phyloP scores from a whole-genome alignment of 2,329 filamentous ascomycete genomes.

The Exophiala alcalophila region DNA sequence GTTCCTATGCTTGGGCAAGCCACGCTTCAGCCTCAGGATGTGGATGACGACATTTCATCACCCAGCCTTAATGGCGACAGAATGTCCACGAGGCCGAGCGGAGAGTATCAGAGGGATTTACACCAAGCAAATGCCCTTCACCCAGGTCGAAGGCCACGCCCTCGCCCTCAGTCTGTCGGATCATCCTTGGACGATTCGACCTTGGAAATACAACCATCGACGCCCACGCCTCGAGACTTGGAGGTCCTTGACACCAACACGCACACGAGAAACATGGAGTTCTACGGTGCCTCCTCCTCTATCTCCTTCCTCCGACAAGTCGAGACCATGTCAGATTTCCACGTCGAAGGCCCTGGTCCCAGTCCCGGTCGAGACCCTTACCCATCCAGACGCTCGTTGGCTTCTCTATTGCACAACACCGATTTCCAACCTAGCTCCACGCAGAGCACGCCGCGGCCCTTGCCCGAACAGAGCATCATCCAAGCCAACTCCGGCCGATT shows the following conservation, averaged over 20 bases:
- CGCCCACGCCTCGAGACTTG: conserved; percentile 24
- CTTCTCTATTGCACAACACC: conserved; percentile 48
- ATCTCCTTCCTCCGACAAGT: conserved; percentile 40
- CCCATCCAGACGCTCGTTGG: conserved; percentile 40
- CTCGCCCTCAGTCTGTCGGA: conserved; percentile 1
- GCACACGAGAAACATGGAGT: conserved; percentile 48
- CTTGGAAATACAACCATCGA: too few relatives aligned
- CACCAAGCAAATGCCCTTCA: too few relatives aligned
- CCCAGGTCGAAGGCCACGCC: too few relatives aligned
- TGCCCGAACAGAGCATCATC: conserved; percentile 21
- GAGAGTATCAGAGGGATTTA: too few relatives aligned
- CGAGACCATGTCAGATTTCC: conserved; percentile 38
- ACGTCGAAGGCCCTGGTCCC: conserved; percentile 23
- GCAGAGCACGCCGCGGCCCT: conserved; percentile 18
- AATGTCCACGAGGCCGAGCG: too few relatives aligned
- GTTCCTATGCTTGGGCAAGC: too few relatives aligned
- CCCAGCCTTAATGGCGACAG: too few relatives aligned
- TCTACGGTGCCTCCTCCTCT: conserved; percentile 49
- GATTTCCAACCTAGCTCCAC: conserved; percentile 38
- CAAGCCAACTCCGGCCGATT: conserved; percentile 36
- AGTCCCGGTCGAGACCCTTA: too few relatives aligned
- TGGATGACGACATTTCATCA: too few relatives aligned
- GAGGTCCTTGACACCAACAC: conserved; percentile 47
- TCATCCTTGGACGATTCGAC: not conserved
- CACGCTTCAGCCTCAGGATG: too few relatives aligned